Percentiles rank a stretch among this genome's conserved stretches.
Conservation (phyloP, 2,329 filamentous ascomycete genomes). For the Phialophora tarda region DNA sequence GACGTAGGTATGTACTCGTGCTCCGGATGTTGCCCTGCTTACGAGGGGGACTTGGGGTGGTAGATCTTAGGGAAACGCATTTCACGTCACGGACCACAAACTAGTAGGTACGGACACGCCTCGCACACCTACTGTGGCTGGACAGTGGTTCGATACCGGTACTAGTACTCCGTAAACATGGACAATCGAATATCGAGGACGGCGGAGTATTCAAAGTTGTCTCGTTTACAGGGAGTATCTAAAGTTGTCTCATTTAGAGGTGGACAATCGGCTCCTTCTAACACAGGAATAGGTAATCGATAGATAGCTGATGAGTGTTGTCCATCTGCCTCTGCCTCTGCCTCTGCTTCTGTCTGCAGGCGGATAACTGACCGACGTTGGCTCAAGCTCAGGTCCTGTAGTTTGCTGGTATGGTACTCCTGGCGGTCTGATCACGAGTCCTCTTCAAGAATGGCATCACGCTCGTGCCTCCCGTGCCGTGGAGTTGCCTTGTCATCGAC, state of each 20-base stretch:
- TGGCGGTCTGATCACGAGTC: conserved; percentile 56
- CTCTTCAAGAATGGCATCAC: conserved; percentile 60
- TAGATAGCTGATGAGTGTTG: not conserved
- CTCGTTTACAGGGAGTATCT: not conserved
- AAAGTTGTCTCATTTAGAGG: not conserved
- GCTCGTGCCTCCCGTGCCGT: conserved; percentile 59
- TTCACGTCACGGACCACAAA: not conserved
- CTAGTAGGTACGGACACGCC: not conserved
- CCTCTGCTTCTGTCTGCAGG: not conserved
- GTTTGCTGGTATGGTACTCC: conserved; percentile 8
- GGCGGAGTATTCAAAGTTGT: not conserved
- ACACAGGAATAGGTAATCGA: not conserved
- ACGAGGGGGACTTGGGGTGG: too few species aligned
- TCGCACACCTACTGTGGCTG: not conserved
- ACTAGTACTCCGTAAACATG: not conserved
- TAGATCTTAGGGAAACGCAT: not conserved
- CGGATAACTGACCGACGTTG: not conserved
- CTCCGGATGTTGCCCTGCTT: too few species aligned
- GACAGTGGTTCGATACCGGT: not conserved
- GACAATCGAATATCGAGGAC: not conserved
- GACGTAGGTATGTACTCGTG: too few species aligned
- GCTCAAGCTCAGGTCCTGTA: not conserved
- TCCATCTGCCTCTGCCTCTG: not conserved
- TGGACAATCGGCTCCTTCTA: not conserved
- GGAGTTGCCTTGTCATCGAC: conserved; percentile 47